phyloP scores from a whole-genome alignment of 2,329 filamentous ascomycete species.

The Orbilia brochopaga region DNA sequence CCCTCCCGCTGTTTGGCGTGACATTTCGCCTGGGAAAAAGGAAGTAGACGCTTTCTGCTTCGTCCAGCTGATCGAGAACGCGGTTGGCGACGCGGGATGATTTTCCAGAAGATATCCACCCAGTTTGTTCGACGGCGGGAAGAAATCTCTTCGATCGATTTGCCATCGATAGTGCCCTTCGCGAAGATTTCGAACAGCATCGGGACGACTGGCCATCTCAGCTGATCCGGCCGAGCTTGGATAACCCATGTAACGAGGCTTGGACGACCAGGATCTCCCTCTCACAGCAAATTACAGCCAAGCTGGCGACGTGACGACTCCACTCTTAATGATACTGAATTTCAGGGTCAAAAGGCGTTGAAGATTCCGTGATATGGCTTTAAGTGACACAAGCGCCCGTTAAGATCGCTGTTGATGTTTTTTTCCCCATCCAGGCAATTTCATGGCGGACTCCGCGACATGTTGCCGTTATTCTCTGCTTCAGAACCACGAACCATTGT shows the following conservation, averaged over 20 bases:
- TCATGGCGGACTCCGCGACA: slow-evolving; percentile 1
- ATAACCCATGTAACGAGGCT: slow-evolving; percentile 1
- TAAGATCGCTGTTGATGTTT: background rate
- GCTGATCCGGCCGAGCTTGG: background rate
- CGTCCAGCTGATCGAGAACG: background rate
- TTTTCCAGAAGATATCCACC: background rate
- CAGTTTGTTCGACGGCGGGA: background rate
- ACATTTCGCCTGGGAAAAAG: background rate
- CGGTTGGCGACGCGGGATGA: background rate
- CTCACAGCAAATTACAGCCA: background rate
- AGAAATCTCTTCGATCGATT: background rate
- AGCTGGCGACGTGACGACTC: background rate
- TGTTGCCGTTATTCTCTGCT: background rate
- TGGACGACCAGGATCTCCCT: background rate
- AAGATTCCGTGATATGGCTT: background rate
- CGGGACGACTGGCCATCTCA: background rate
- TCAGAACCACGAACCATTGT: slow-evolving; percentile 17
- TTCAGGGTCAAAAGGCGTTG: background rate
- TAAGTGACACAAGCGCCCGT: background rate
- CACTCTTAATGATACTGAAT: background rate
- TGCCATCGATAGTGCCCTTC: background rate
- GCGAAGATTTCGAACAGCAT: background rate
- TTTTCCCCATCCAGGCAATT: background rate
- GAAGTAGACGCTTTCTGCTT: background rate
- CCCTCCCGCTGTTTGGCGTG: background rate